Conservation (phyloP, 208 protist genomes). For the Wallacemonas sp. region DNA sequence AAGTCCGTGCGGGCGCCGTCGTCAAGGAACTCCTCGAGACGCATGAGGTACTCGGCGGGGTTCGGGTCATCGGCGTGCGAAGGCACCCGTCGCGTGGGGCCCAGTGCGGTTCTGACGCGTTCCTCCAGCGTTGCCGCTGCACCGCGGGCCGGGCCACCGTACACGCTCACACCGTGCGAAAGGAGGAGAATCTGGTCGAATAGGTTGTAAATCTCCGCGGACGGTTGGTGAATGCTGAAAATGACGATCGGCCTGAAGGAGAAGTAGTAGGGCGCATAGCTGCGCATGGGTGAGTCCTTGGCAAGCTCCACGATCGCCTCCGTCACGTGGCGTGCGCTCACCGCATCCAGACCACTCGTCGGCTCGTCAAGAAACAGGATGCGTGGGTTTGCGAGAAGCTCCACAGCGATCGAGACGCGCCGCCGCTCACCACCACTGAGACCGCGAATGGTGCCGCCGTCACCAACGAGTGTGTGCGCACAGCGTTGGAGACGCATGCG, state of each 20-base stretch:
- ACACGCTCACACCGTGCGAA: constrained; percentile 78
- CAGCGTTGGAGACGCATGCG: constrained; percentile 72
- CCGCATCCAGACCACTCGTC: constrained; percentile 86
- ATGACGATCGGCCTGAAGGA: constrained; percentile 88
- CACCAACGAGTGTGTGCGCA: constrained; percentile 75
- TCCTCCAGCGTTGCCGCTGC: constrained; percentile 59
- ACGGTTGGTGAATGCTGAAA: constrained; percentile 93
- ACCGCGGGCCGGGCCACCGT: constrained; percentile 70
- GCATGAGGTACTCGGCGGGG: constrained; percentile 86
- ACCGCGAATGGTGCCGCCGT: constrained; percentile 63
- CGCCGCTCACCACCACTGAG: constrained; percentile 91
- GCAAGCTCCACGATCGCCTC: constrained; percentile 81
- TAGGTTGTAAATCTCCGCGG: constrained; percentile 81
- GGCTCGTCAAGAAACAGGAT: constrained; percentile 93
- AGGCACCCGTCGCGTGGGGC: constrained; percentile 36
- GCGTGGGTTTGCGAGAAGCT: constrained; percentile 88
- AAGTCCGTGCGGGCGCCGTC: constrained; percentile 64
- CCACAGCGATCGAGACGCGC: constrained; percentile 90
- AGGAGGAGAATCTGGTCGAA: constrained; percentile 90
- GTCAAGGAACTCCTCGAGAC: constrained; percentile 79
- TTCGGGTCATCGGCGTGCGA: constrained; percentile 48
- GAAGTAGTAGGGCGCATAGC: constrained; percentile 84
- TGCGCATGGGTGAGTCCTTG: constrained; percentile 78
- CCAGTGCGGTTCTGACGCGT: constrained; percentile 50
- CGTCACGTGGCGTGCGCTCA: constrained; percentile 78